Percentiles rank a stretch among this genome's conserved stretches.
These are phyloP conservation scores for Arabis alpina DNA, from an alignment of 345 rosid species.

Conservation along the genomic window DNA sequence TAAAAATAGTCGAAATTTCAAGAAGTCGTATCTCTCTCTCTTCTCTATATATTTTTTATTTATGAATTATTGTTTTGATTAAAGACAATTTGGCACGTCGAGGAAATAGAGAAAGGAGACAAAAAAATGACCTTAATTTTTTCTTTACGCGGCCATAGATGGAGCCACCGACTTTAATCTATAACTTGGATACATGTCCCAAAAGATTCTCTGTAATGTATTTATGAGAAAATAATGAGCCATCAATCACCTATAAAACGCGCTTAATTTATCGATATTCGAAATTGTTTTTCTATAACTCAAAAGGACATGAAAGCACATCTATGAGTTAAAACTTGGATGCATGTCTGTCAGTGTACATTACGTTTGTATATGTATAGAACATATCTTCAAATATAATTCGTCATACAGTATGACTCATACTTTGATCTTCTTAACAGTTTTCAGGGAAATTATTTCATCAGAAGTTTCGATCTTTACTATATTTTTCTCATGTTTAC, in stretches of 20 bases:
- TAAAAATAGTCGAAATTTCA: slow-evolving; percentile 26
- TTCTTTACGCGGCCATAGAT: slow-evolving; percentile 43
- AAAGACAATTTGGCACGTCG: slow-evolving; percentile 38
- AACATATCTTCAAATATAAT: slow-evolving; percentile 24
- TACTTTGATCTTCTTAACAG: no score
- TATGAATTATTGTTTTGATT: slow-evolving; percentile 8
- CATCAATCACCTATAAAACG: slow-evolving; percentile 37
- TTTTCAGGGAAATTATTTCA: no score
- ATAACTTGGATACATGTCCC: slow-evolving; percentile 45
- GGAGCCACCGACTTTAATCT: slow-evolving; percentile 38
- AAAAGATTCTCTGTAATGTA: slow-evolving; percentile 36
- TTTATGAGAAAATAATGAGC: slow-evolving; percentile 4
- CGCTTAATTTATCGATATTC: slow-evolving; percentile 28
- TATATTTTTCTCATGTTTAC: no score
- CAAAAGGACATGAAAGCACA: slow-evolving; percentile 26
- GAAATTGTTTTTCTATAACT: neutral
- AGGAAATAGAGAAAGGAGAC: slow-evolving; percentile 34
- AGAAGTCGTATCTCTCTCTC: slow-evolving; percentile 21
- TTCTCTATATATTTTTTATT: neutral
- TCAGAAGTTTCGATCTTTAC: no score
- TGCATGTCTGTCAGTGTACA: slow-evolving; percentile 36
- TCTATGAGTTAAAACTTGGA: slow-evolving; percentile 23
- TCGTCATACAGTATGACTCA: neutral
- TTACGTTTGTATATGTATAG: slow-evolving; percentile 7
- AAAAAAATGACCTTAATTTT: slow-evolving; percentile 16